Evolutionary conservation across 768 basidiomycete species (phyloP), one percentile per base, ranked within the genome.

Genomic region (Boletus vinaceobasis): DNA sequence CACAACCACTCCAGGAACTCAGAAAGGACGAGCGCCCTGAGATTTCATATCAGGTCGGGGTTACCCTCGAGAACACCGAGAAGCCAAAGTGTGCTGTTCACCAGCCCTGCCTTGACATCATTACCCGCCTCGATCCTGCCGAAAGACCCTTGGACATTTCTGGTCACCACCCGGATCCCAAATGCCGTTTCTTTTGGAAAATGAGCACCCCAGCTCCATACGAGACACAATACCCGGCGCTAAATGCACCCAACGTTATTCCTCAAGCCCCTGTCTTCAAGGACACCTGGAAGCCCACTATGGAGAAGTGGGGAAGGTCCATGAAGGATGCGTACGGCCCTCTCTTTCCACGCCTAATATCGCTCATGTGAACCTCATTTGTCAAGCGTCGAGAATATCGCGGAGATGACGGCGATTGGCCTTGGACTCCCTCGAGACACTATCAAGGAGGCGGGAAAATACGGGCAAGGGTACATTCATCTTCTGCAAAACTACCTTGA

Each of bases 41-140:
- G 60, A 74, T 91, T 11, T 85, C 88, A 52, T 98, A 93, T 71
- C 95, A 98, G 72, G 86, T 93, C 39, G 94, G 95, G 2, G 93
- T 93, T 5, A 97, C 94, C 5, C 83, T 96, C n/a, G 93, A 95
- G 73, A 93, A 95, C 70, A 98, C 93, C 2, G 95, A 97, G 74
- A 93, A 91, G 64, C 88, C 88, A 36, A 90, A 84, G 68, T 93
- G 90, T 68, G 88, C 90, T 5, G 85, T 83, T 10, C 82, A 93
- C 65, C 86, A 89, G 45, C 84, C 89, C 11, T 98, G 95, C 66
- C 78, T 91, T 39, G 76, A 77, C 38, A 78, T 98, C 55, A 98
- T 98, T 60, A 81, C 82, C 48, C 75, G 75, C 3, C 77, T 98
- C 23, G 89, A 89, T 37, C 85, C 86, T 3, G 71, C 79, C 0